Conservation (phyloP, 2,329 filamentous ascomycete species). For the Fusarium neocosmosporiellum region DNA sequence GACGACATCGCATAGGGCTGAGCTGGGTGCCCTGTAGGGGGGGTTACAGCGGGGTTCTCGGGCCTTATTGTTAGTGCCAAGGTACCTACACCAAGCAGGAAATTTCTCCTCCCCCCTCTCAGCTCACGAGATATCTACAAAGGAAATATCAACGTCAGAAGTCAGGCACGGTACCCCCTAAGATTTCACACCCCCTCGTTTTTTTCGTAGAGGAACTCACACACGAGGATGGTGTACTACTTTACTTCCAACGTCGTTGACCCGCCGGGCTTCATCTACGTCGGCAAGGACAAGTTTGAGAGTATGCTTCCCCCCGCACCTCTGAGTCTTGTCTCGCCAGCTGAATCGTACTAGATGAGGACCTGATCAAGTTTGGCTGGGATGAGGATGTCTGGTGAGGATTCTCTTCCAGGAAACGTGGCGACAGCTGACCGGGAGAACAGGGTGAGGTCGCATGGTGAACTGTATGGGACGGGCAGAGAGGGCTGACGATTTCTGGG, state of each 20-base stretch:
- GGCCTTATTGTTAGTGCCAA: slow-evolving; percentile 16
- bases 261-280: slow-evolving; percentile 89
- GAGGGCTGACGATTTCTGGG: slow-evolving; percentile 1
- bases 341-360: slow-evolving; percentile 77
- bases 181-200: neutral
- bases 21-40: neutral
- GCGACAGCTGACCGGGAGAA: slow-evolving; percentile 15
- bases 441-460: slow-evolving; percentile 33
- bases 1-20: neutral
- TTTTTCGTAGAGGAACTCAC: neutral
- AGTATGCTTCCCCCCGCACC: slow-evolving; percentile 70
- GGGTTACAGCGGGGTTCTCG: rapidly evolving
- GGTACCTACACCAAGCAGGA: slow-evolving; percentile 28
- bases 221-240: slow-evolving; percentile 86
- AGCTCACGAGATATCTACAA: neutral
- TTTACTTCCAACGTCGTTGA: slow-evolving; percentile 88
- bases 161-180: neutral
- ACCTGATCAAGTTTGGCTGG: slow-evolving; percentile 93
- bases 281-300: slow-evolving; percentile 99
- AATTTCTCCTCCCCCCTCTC: slow-evolving; percentile 40
- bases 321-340: slow-evolving; percentile 6
- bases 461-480: neutral
- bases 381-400: slow-evolving; percentile 93
- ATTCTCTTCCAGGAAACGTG: neutral
- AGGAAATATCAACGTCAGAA: neutral